Base-by-base conservation (phyloP, 2,329 filamentous ascomycete species). In the Aureobasidium zeae region DNA sequence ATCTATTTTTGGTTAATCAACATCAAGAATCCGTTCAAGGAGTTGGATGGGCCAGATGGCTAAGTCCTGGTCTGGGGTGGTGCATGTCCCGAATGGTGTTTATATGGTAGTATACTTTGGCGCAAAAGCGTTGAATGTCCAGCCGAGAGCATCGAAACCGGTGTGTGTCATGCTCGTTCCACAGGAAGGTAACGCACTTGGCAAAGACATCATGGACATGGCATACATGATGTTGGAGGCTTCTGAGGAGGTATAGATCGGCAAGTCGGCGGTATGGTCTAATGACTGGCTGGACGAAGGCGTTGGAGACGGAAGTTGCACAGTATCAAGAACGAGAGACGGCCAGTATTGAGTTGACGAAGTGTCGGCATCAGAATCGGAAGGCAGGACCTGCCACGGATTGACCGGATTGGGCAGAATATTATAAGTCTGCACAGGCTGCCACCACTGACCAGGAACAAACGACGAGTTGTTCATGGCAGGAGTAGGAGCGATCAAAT, bases 381-480 rank as follows among this genome's bases (percentile, higher is more conserved):
- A 95, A 34, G 88, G 84, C 44, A 95, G 71, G 53, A 95, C 79
- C 63, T 83, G 86, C 89, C 89, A 96, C 45, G 85, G 74, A 49
- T 96, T 87, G 48, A 94, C 78, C 2, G 81, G 78, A 5, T 77
- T 76, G 31, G 83, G 74, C 50, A 86, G 67, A 30, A 73, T 74
- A 44, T 77, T 28, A 25, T 46, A 44, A 37, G 57, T 55, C n/a
- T 74, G 72, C 36, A 75, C 68, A 57, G 86, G 82, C 45, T 82
- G 79, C 89, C 88, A 95, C 76, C 89, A 86, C 63, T 74, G 77
- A 54, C 79, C 75, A 45, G 76, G 73, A 45, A 74, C 74, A 12
- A 47, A 52, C 15, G 83, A 79, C 35, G 86, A 87, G 71, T 84
- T 94, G 49, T 87, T 86, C 43, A 96, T 73, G 53, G 94, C 72